phyloP scores from a whole-genome alignment of 108 stramenopile species.

The Epipyxis sp. region DNA sequence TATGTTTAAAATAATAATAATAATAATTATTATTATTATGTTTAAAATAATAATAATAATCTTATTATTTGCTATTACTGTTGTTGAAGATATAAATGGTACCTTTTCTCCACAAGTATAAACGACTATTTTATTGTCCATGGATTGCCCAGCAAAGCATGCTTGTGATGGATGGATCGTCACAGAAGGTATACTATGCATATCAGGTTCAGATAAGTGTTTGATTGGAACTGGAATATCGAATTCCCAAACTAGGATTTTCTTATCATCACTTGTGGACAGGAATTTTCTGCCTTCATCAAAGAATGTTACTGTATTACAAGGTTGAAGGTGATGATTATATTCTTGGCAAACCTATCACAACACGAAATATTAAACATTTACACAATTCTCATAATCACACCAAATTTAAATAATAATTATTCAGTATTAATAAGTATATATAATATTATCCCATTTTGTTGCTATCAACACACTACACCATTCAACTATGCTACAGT shows the following conservation, averaged over 20 bases:
- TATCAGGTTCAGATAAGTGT: slow-evolving; percentile 95
- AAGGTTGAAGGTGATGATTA: slow-evolving; percentile 93
- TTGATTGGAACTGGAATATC: slow-evolving; percentile 98
- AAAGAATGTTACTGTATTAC: slow-evolving; percentile 91
- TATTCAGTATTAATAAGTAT: too few relatives aligned
- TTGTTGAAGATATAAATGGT: too few relatives aligned
- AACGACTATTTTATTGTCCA: slow-evolving; percentile 92
- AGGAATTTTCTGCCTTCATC: slow-evolving; percentile 88
- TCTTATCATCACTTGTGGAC: slow-evolving; percentile 94
- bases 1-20: too few relatives aligned
- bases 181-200: slow-evolving; percentile 95
- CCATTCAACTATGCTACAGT: too few relatives aligned
- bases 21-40: too few relatives aligned
- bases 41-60: too few relatives aligned
- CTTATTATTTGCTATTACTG: too few relatives aligned
- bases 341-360: too few relatives aligned
- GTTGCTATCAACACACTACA: too few relatives aligned
- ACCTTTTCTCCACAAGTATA: slow-evolving; percentile 75
- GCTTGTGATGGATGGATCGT: slow-evolving; percentile 74
- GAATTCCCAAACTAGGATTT: slow-evolving; percentile 97
- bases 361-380: slow-evolving; percentile 82
- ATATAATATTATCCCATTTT: too few relatives aligned
- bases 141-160: slow-evolving; percentile 76
- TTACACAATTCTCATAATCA: slow-evolving; percentile 72
- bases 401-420: too few relatives aligned